Evolutionary conservation across 345 rosid species (phyloP).

Genomic region (Pistacia atlantica): DNA sequence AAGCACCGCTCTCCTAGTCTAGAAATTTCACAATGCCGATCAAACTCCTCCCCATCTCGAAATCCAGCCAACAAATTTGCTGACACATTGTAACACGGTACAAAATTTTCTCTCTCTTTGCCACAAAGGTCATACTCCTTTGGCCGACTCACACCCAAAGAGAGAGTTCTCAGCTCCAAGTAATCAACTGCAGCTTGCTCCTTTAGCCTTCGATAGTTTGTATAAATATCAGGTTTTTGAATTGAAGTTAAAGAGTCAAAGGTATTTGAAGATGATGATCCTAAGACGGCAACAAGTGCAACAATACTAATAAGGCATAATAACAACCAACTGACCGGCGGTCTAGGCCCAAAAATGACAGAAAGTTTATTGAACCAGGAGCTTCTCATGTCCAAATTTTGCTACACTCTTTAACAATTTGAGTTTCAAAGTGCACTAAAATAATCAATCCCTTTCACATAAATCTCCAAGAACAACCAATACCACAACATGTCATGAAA

Average conservation of each 20-base stretch:
- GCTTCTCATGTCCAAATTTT: slow-evolving; percentile 83
- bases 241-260: slow-evolving; percentile 51
- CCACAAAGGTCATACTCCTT: slow-evolving; percentile 77
- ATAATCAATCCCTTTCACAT: slow-evolving; percentile 26
- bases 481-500: slow-evolving; percentile 44
- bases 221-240: slow-evolving; percentile 55
- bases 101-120: slow-evolving; percentile 85
- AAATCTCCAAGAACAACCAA: slow-evolving; percentile 35
- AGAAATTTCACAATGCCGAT: slow-evolving; percentile 82
- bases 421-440: slow-evolving; percentile 34
- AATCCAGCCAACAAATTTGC: slow-evolving; percentile 73
- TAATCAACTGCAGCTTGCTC: slow-evolving; percentile 91
- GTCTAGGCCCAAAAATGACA: slow-evolving; percentile 68
- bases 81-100: slow-evolving; percentile 88
- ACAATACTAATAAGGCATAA: slow-evolving; percentile 65
- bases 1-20: slow-evolving; percentile 57
- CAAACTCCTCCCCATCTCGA: slow-evolving; percentile 85
- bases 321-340: slow-evolving; percentile 62
- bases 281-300: slow-evolving; percentile 65
- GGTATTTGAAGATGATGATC: slow-evolving; percentile 60
- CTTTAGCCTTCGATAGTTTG: slow-evolving; percentile 81
- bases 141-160: slow-evolving; percentile 49
- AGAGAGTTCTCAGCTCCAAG: slow-evolving; percentile 70
- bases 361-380: slow-evolving; percentile 65
- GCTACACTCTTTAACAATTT: slow-evolving; percentile 19